phyloP scores from a whole-genome alignment of 2,329 filamentous ascomycete species.

The Xenoacremonium recifei region DNA sequence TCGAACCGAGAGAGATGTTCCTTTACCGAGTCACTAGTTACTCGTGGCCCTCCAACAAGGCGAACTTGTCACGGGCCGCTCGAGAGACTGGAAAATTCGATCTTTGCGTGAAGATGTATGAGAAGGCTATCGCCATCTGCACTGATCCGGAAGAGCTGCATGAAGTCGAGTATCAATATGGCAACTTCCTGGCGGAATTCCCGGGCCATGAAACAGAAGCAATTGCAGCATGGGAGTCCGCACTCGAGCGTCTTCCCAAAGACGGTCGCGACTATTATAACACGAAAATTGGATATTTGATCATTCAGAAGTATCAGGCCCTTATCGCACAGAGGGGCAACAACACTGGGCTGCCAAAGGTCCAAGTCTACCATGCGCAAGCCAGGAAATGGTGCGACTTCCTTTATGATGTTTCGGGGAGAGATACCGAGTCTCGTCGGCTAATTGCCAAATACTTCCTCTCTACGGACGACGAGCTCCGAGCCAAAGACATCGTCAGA shows the following conservation, averaged over 20 bases:
- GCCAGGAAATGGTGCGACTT: neutral
- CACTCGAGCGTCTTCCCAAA: neutral
- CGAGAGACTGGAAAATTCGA: neutral
- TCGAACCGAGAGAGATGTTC: neutral
- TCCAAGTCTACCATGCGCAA: constrained; percentile 1
- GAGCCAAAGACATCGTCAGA: neutral
- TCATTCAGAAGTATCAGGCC: neutral
- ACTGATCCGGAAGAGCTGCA: neutral
- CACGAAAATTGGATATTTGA: neutral
- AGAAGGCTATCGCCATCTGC: neutral
- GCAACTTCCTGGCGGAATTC: neutral
- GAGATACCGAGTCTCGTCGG: neutral
- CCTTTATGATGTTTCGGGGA: too few relatives aligned
- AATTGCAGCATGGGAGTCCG: neutral
- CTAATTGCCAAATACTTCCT: constrained; percentile 4
- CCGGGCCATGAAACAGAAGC: constrained; percentile 1
- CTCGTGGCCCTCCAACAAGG: neutral
- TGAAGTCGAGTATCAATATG: neutral
- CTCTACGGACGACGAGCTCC: neutral
- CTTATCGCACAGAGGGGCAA: neutral
- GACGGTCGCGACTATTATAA: neutral
- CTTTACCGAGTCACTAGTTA: too few relatives aligned
- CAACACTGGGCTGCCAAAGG: neutral
- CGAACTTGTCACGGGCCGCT: neutral
- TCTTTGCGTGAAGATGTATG: neutral